Evolutionary conservation across 169 alveolate genomes (phyloP).

Genomic region (Haemoproteus tartakovskyi): DNA sequence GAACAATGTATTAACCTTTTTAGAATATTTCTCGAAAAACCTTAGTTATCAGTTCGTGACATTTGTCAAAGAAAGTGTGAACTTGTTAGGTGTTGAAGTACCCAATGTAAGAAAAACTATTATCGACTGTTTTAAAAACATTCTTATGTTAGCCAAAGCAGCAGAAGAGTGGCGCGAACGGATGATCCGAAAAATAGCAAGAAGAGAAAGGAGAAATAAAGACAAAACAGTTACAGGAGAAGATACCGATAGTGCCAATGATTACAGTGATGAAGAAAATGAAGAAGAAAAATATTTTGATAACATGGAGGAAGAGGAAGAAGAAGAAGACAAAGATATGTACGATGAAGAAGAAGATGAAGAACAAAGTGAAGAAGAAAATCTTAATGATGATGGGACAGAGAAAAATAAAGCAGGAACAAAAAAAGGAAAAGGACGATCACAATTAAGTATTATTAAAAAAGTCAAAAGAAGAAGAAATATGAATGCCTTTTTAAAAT

Average conservation of each 20-base stretch:
- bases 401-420: conserved; percentile 3
- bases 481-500: conserved; percentile 11
- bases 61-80: conserved; percentile 32
- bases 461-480: conserved; percentile 13
- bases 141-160: conserved; percentile 40
- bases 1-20: conserved; percentile 18
- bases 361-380: background rate
- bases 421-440: background rate
- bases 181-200: too few species aligned
- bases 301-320: background rate
- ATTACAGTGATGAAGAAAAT: background rate
- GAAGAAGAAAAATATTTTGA: background rate
- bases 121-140: conserved; percentile 49
- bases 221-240: background rate
- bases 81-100: conserved; percentile 56
- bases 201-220: background rate
- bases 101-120: conserved; percentile 50
- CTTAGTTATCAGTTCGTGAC: conserved; percentile 22
- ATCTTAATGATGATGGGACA: background rate
- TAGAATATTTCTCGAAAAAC: conserved; percentile 56
- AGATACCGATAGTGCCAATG: background rate
- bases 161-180: too few species aligned
- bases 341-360: background rate
- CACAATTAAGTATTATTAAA: background rate
- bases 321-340: background rate